Conservation (phyloP, 129 eudicot species). For the Helianthus annuus region HanXRQr2.0-SUNRISE NC_035442.2:90248133-90248632, state of each 20-base stretch:
- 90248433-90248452: conserved; percentile 46
- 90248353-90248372: conserved; percentile 61
- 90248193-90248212: background rate
- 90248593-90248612: conserved; percentile 35
- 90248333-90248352: conserved; percentile 72
- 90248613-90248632: conserved; percentile 30
- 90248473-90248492: conserved; percentile 44
- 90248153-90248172: background rate
- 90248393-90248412: conserved; percentile 41
- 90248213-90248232: conserved; percentile 23
- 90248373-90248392: conserved; percentile 71
- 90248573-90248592: conserved; percentile 36
- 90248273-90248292: conserved; percentile 24
- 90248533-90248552: conserved; percentile 24
- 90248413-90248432: conserved; percentile 35
- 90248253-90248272: conserved; percentile 20
- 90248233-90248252: conserved; percentile 17
- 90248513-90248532: conserved; percentile 47
- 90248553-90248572: conserved; percentile 30
- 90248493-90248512: conserved; percentile 49
- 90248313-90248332: conserved; percentile 44
- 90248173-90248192: conserved; percentile 20
- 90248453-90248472: conserved; percentile 45
- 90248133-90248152: background rate
- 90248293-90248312: conserved; percentile 48